These are phyloP conservation scores for Neurospora discreta DNA, from an alignment of 495 filamentous ascomycete genomes.

Conservation along the genomic window DNA sequence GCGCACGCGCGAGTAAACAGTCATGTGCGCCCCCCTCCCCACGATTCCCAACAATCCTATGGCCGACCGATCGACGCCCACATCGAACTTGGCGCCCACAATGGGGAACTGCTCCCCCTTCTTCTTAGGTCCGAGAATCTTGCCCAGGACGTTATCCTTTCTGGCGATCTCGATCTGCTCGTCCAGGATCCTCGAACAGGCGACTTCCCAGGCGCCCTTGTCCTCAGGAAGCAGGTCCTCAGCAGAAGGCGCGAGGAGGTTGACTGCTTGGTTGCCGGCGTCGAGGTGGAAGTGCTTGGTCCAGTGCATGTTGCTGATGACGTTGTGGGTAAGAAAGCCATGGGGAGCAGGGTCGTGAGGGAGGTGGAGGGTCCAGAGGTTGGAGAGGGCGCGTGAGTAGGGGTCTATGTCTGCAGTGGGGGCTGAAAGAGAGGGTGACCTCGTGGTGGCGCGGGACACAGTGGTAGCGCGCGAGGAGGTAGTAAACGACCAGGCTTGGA, in stretches of 20 bases:
- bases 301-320: not conserved
- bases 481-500: not conserved
- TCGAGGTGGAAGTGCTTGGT: not conserved
- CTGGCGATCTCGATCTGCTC: not conserved
- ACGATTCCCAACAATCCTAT: constrained; percentile 37
- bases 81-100: not conserved
- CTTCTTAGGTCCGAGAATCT: not conserved
- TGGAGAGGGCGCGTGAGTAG: not conserved
- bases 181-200: not conserved
- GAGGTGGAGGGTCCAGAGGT: not conserved
- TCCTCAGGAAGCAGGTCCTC: not conserved
- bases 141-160: not conserved
- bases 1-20: constrained; percentile 27
- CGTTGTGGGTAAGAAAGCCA: not conserved
- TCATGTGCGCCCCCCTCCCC: constrained; percentile 38
- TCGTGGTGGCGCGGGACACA: not conserved
- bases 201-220: not conserved
- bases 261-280: not conserved
- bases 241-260: not conserved
- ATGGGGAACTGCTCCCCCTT: not conserved
- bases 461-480: not conserved
- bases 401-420: not conserved
- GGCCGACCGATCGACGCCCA: not conserved
- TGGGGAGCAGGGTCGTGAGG: not conserved
- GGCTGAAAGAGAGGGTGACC: not conserved